Percentiles rank a stretch among this genome's conserved stretches.
phyloP scores from a whole-genome alignment of 148 eudicot species.

The Cornus controversa region DNA sequence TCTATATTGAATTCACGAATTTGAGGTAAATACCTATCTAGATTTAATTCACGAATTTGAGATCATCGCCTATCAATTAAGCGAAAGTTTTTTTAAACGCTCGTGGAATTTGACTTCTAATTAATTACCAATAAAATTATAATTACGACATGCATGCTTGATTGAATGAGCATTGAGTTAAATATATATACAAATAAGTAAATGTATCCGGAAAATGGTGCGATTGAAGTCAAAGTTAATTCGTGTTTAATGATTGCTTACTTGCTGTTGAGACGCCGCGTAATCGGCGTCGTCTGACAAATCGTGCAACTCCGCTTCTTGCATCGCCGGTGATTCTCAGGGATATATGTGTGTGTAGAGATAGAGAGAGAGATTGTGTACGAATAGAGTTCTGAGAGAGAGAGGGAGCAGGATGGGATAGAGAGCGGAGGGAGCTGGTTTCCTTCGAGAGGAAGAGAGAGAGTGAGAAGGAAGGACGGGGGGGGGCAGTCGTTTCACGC shows the following conservation, averaged over 20 bases:
- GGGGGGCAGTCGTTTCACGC: no score
- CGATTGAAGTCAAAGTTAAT: neutral
- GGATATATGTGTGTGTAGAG: neutral
- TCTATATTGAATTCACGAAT: neutral
- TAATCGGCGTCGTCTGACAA: slow-evolving; percentile 56
- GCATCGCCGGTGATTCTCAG: slow-evolving; percentile 23
- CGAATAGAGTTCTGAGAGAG: neutral
- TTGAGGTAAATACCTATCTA: neutral
- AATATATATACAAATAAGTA: no score
- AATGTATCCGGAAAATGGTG: neutral
- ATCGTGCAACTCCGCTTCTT: slow-evolving; percentile 44
- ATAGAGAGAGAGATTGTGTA: neutral
- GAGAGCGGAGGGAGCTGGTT: neutral
- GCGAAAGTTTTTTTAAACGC: neutral
- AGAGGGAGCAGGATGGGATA: neutral
- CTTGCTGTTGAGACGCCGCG: slow-evolving; percentile 55
- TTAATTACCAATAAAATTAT: neutral
- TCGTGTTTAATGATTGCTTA: slow-evolving; percentile 3
- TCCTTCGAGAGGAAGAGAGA: neutral
- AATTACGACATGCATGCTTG: neutral
- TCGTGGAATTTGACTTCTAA: neutral
- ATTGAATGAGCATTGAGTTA: neutral
- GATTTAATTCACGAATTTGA: neutral
- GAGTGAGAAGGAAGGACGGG: neutral
- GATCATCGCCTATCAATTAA: neutral